Base-by-base conservation (phyloP, 768 basidiomycete genomes). In the Pleurotus ostreatus region DNA sequence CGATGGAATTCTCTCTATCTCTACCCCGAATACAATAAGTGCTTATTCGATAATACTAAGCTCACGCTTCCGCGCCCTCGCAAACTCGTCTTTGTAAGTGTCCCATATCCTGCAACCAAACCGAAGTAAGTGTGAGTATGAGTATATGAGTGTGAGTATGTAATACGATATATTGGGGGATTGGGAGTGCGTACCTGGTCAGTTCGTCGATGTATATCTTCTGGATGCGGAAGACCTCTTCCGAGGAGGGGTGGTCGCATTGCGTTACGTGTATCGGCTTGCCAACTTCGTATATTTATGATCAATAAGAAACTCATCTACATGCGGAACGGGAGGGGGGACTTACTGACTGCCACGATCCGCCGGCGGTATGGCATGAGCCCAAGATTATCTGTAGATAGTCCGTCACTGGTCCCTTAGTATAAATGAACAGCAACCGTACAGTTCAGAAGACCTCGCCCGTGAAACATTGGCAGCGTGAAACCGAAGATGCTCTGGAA, bases 391-490 rank as follows among this genome's bases (percentile, higher is more conserved):
- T 99, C 95, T 96, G 63, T 2, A 16, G 15, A 22, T 4, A 48
- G 11, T 55, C 41, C 26, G 18, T 15, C 56, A 43, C 30, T 34
- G 20, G 23, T 23, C 49, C 26, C 38, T 30, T 12, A 13, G 3
- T 13, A 45, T 16, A 4, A 20, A 9, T 34, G 55, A 12, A 48
- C 57, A 46, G 26, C 48, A 9, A 16, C 43, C 86, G 23, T 61
- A 94, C 95, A 99, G 70, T 98, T 99, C 60, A 98, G 78, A 55
- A 99, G 70, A 11, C 96, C 96, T 58, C 97, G 78, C 2, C 97
- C 97, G 67, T 97, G 96, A 72, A 99, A 99, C n/a, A 99, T 73
- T 0, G 97, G 96, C 9, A 99, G 72, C 0, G 96, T 99, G 68
- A 98, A 99, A 4, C 96, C 96, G 63, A 99, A 98, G 43, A 91